A percentile compares a stretch with the other conserved stretches of the same genome.
Conservation (phyloP, 2,329 filamentous ascomycete genomes). For the Colletotrichum gigasporum region DNA sequence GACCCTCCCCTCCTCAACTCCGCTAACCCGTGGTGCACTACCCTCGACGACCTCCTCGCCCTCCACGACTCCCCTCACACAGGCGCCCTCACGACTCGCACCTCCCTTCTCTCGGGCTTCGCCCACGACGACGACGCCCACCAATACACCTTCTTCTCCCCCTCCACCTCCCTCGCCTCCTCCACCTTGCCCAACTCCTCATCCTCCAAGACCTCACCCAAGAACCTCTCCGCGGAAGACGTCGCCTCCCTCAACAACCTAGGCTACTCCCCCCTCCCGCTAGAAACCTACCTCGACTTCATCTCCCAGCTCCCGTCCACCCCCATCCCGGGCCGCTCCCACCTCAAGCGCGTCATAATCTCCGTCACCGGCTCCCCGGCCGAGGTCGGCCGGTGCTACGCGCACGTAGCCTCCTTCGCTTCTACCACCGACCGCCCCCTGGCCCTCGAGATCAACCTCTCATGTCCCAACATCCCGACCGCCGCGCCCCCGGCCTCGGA, state of each 20-base stretch:
- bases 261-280: slow-evolving; percentile 74
- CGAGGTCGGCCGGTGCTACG: slow-evolving; percentile 67
- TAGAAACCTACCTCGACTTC: slow-evolving; percentile 67
- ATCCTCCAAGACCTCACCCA: slow-evolving; percentile 35
- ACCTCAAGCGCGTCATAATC: slow-evolving; percentile 70
- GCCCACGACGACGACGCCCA: slow-evolving; percentile 67
- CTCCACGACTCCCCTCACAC: slow-evolving; percentile 71
- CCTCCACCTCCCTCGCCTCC: slow-evolving; percentile 39
- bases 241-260: slow-evolving; percentile 72
- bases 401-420: slow-evolving; percentile 51
- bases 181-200: slow-evolving; percentile 32
- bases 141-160: slow-evolving; percentile 73
- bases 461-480: slow-evolving; percentile 77
- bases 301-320: slow-evolving; percentile 56
- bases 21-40: slow-evolving; percentile 80
- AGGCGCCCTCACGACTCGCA: slow-evolving; percentile 80
- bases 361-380: slow-evolving; percentile 73
- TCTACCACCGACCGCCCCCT: slow-evolving; percentile 57
- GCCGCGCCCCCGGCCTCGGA: slow-evolving; percentile 78
- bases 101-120: slow-evolving; percentile 73
- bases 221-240: slow-evolving; percentile 30
- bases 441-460: slow-evolving; percentile 81
- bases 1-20: slow-evolving; percentile 77
- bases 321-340: slow-evolving; percentile 12
- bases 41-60: slow-evolving; percentile 64